Percentiles rank a stretch among this genome's conserved stretches.
Evolutionary conservation across 148 eudicot genomes (phyloP).

Genomic region (Amaranthus cruentus): DNA sequence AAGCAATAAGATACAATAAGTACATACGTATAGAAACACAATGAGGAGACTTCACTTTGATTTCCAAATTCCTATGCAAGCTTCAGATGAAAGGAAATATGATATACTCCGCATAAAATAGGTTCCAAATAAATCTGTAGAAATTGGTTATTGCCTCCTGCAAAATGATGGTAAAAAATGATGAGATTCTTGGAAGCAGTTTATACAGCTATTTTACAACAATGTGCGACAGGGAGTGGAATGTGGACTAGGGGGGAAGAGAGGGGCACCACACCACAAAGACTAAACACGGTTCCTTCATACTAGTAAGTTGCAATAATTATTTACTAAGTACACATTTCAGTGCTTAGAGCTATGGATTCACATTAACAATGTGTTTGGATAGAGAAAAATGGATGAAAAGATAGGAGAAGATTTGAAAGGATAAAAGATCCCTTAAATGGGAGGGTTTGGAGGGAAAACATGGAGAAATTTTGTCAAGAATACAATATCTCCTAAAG

Average conservation of each 20-base stretch:
- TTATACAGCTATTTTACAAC: neutral
- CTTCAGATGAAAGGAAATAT: constrained; percentile 69
- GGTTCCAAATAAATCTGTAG: constrained; percentile 93
- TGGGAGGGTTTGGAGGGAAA: too few species aligned
- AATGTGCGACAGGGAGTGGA: neutral
- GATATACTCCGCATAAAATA: constrained; percentile 81
- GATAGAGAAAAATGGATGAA: too few species aligned
- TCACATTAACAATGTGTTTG: too few species aligned
- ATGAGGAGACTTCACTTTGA: neutral
- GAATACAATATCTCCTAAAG: too few species aligned
- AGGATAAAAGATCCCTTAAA: too few species aligned
- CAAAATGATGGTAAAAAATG: constrained; percentile 22
- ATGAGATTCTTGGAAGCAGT: constrained; percentile 16
- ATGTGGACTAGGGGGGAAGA: neutral
- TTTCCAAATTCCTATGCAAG: neutral
- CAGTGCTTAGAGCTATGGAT: too few species aligned
- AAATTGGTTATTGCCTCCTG: constrained; percentile 90
- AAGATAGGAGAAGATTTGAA: too few species aligned
- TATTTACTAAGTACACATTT: too few species aligned
- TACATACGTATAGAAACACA: neutral
- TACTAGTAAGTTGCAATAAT: too few species aligned
- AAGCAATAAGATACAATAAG: neutral
- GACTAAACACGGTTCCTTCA: neutral
- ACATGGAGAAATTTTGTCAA: too few species aligned
- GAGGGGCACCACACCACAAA: neutral